Base-by-base conservation (phyloP, 257 asterid genomes). In the Dorcoceras hygrometricum region DNA sequence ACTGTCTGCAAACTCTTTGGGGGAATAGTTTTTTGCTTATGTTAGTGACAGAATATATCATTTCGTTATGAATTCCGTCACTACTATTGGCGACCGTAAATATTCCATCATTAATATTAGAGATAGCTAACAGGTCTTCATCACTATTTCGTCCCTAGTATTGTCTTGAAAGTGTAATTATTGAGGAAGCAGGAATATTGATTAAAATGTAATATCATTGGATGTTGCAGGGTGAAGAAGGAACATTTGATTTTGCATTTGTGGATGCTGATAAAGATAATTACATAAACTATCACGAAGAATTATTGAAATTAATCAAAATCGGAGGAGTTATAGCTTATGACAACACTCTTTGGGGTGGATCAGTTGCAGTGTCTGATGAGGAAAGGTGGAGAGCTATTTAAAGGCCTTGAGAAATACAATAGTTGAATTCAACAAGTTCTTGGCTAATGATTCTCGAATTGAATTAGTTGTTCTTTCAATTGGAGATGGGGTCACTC, bases 241-340 rank as follows among this genome's bases (percentile, higher is more conserved):
- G 78, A 29, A 14, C 70, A 16, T 68, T 51, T 43, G 78, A 74
- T n/a, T 74, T 74, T 62, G 70, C 70, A 50, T 74, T 74, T 27
- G 78, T 74, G 12, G 78, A 74, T 1, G 78, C 78, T 7, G 78
- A 74, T 62, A 74, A 74, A 20, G 70, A 54, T 34, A 74, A 74
- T 3, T 74, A 74, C 57, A 5, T 68, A 31, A 74, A 68, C 57
- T 74, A 74, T 36, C 78, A 74, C 19, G 70, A 68, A 65, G 36
- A 72, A 56, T 20, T 74, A 7, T 25, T 74, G 24, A 72, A 62
- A 0, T 24, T 74, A n/a, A 62, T 74, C 0, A 74, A 62, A 56
- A 32, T 74, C 25, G 78, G 78, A 7, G 78, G 78, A 28, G 0
- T 68, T 2, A 63, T 74, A 32, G 78, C 70, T 4, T 74, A 74